Evolutionary conservation across 306 rosid genomes (phyloP), one percentile per base, ranked within the genome.

Genomic region (Malus asiatica): DNA sequence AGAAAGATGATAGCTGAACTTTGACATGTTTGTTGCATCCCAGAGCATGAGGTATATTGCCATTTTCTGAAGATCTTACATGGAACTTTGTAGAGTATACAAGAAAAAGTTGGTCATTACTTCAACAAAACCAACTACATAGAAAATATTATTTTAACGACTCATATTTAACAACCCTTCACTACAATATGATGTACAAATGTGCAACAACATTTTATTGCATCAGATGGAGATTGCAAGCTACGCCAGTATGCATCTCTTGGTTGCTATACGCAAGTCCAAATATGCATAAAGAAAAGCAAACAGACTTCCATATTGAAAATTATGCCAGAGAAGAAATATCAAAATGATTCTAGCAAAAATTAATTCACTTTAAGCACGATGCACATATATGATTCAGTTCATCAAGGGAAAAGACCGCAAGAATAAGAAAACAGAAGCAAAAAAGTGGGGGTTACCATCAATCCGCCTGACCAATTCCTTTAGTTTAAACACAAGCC

Each of bases 401-500:
- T 66, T 72, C 12, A 65, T 25, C 70, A 30, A 76, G 25, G 32
- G 27, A 32, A 76, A 74, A 70, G 68, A n/a, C 29, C 23, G 71
- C 52, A 71, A 71, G 74, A 83, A 32, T 20, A 51, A 73, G 66
- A 77, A 59, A 76, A 8, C 19, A 73, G 29, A 72, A 11, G 60
- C 18, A 61, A 71, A 33, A 73, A 78, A 85, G 67, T 65, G 32
- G 67, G 76, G 44, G 22, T 82, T 89, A 94, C 97, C 97, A 74
- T 91, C 97, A 72, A 94, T 91, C 82, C 98, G 89, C 77, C 93
- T 81, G 84, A 94, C 96, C 87, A 91, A 76, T 84, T 94, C 98
- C 86, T 94, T 94, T 83, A 94, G 82, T 83, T 86, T 94, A 86
- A 90, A 94, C 70, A 94, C 97, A 75, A 91, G 98, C 84, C 96